phyloP scores from a whole-genome alignment of 352 stramenopile genomes.

The Aphanomyces stellatus region DNA sequence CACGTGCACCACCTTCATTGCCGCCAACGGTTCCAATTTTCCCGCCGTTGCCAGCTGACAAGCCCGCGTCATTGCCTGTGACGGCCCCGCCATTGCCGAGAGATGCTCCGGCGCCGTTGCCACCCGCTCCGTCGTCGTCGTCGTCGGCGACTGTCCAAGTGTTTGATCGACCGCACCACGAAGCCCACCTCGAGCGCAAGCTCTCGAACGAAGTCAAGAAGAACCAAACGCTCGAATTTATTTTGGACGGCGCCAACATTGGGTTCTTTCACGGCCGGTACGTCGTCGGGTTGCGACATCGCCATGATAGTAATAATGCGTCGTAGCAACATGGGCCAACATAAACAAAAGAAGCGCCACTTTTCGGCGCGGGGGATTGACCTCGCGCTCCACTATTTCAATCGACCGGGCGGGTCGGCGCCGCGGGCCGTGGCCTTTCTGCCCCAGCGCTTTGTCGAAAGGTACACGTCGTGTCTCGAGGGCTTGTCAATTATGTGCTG shows the following conservation, averaged over 20 bases:
- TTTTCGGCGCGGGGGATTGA: conserved; percentile 5
- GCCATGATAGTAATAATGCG: neutral
- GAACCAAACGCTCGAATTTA: neutral
- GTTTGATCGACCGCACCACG: neutral
- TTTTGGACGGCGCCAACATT: conserved; percentile 20
- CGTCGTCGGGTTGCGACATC: neutral
- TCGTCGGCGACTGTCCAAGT: too few species aligned
- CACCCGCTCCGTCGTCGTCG: neutral
- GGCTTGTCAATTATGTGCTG: too few species aligned
- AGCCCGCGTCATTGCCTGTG: neutral
- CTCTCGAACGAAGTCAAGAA: neutral
- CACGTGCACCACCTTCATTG: too few species aligned
- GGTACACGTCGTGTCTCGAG: neutral
- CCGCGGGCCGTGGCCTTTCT: conserved; percentile 15
- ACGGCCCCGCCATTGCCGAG: neutral
- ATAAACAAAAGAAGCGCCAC: neutral
- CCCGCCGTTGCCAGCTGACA: too few species aligned
- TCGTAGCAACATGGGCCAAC: neutral
- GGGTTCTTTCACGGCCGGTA: conserved; percentile 17
- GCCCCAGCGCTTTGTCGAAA: conserved; percentile 18
- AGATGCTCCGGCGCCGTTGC: neutral
- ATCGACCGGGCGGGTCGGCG: neutral
- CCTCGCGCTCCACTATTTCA: conserved; percentile 12
- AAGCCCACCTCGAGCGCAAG: conserved; percentile 4
- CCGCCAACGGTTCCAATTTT: too few species aligned